Evolutionary conservation across 768 basidiomycete species (phyloP), one percentile per base, ranked within the genome.

Genomic region (Boletus rubropictus): DNA sequence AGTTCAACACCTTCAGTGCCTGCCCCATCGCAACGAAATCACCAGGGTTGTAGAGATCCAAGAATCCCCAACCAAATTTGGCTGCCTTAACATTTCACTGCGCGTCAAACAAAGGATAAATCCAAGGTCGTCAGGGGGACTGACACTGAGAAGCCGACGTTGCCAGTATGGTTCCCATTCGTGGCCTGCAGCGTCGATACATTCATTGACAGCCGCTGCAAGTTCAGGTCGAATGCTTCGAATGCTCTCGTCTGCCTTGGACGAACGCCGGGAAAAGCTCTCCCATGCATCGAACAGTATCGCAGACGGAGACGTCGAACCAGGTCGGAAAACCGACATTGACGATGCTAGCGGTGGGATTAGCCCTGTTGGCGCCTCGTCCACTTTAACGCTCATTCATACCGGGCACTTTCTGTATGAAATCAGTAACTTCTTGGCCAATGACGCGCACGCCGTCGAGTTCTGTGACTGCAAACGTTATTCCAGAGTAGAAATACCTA

Each of bases 131-230:
- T 10, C 12, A 18, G 17, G 33, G 7, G n/a, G 40, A 44, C 48
- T 55, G 51, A 92, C 93, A 62, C 82, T 89, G 17, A 98, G 73
- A 39, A 98, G 75, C 31, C 79, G 79, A 42, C 86, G 81, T 61
- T 96, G 94, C 90, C 90, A 95, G 57, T 80, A 72, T 4, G 86
- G 82, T 44, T 95, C 91, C 81, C 87, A 89, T 69, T 97, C 94
- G 44, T 82, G 77, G 11, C 89, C 91, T 5, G 95, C 95, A 29
- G 94, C 94, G 51, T 95, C 91, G 31, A 97, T 84, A 53, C 93
- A 93, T 42, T 89, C 86, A 60, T 94, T 86, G 3, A 95, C 91
- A 1, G 93, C 93, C 31, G 78, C 74, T 4, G 83, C 84, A 48
- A 97, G 75, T 39, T 96, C 95, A 2, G 85, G 83, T 20, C 86